Evolutionary conservation across 192 early-diverging fungal species (phyloP).

Genomic region (Entophlyctis luteolus): DNA sequence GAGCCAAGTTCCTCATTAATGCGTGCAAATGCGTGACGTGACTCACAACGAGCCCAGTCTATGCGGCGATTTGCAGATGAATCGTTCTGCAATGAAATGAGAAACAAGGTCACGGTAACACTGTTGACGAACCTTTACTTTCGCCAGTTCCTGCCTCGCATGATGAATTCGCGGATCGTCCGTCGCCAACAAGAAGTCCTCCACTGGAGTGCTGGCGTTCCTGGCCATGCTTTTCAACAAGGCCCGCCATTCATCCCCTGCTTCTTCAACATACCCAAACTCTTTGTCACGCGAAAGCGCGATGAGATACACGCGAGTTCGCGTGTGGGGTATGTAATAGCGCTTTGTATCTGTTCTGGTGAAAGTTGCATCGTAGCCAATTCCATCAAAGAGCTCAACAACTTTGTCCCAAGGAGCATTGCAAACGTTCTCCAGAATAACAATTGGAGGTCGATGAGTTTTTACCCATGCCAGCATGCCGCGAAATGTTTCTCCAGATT

Average conservation of each 20-base stretch:
- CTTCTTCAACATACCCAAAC: neutral
- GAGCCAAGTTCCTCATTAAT: constrained; percentile 36
- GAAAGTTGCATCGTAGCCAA: constrained; percentile 26
- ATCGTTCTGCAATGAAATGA: neutral
- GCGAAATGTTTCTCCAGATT: constrained; percentile 46
- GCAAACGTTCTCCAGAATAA: constrained; percentile 46
- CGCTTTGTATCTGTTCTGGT: constrained; percentile 40
- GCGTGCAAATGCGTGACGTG: constrained; percentile 35
- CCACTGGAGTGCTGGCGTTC: constrained; percentile 35
- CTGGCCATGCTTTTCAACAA: constrained; percentile 27
- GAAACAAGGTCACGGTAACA: neutral
- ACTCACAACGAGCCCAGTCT: constrained; percentile 45
- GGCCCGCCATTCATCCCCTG: constrained; percentile 30
- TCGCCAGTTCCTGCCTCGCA: constrained; percentile 27
- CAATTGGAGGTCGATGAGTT: constrained; percentile 36
- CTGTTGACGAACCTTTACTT: constrained; percentile 2
- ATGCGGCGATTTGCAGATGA: constrained; percentile 10
- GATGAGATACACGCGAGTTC: constrained; percentile 43
- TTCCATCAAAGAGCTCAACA: constrained; percentile 21
- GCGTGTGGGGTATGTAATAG: constrained; percentile 49
- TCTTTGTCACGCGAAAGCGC: constrained; percentile 17
- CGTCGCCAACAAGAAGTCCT: constrained; percentile 38
- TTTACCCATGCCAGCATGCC: constrained; percentile 44
- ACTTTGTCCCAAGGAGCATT: constrained; percentile 39
- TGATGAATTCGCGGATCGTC: constrained; percentile 44